Percentiles rank a stretch among this genome's conserved stretches.
These are phyloP conservation scores for Wickerhamiella siamensis DNA, from an alignment of 805 yeast species.

Conservation along the genomic window DNA sequence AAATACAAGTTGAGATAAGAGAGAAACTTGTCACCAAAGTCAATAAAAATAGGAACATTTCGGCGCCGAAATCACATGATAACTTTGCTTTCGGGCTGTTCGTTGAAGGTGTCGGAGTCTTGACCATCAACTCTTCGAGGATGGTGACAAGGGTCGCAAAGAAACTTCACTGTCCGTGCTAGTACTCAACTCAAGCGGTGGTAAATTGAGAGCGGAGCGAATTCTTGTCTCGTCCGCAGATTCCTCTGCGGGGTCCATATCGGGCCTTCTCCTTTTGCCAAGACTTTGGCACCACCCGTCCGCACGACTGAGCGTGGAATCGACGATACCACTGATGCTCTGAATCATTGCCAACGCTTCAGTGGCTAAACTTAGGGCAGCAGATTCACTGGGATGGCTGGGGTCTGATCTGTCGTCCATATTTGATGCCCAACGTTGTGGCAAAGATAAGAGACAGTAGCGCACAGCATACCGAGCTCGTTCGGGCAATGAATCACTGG, in stretches of 20 bases:
- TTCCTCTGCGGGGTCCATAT: constrained; percentile 1
- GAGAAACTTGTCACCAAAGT: too few relatives aligned
- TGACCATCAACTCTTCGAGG: too few relatives aligned
- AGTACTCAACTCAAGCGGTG: not conserved
- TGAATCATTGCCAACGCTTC: constrained; percentile 82
- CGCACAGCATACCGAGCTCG: constrained; percentile 72
- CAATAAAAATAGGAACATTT: too few relatives aligned
- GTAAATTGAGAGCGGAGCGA: constrained; percentile 1
- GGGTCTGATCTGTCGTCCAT: constrained; percentile 15
- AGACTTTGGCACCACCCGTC: constrained; percentile 53
- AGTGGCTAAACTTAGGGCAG: constrained; percentile 66
- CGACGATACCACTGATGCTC: constrained; percentile 70
- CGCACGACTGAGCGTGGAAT: constrained; percentile 70
- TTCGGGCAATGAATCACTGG: constrained; percentile 60
- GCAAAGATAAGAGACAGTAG: constrained; percentile 60
- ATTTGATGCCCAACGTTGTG: constrained; percentile 50
- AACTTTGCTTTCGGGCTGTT: too few relatives aligned
- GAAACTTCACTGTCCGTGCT: constrained; percentile 3
- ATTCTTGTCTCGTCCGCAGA: constrained; percentile 3
- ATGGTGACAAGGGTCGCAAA: not conserved
- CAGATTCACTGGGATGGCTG: constrained; percentile 37
- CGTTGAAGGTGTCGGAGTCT: too few relatives aligned
- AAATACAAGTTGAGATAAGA: too few relatives aligned
- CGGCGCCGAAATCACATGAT: too few relatives aligned
- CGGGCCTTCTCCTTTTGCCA: constrained; percentile 16